Evolutionary conservation across 805 yeast species (phyloP).

Genomic region (Myxozyma mucilagina): DNA sequence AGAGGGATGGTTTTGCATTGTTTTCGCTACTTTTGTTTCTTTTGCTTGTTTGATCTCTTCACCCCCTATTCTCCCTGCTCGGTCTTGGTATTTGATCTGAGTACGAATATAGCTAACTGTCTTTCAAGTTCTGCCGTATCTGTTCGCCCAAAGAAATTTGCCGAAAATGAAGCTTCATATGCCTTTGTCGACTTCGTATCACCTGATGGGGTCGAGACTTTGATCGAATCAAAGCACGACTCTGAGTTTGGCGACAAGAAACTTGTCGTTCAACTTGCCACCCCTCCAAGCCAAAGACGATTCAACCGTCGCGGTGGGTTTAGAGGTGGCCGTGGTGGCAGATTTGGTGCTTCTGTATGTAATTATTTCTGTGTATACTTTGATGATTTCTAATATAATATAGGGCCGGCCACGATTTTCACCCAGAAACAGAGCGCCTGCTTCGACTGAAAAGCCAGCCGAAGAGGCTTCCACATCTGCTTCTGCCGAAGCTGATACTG

Average conservation of each 20-base stretch:
- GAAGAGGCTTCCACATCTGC: not conserved
- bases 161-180: conserved; percentile 49
- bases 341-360: conserved; percentile 5
- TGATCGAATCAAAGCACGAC: conserved; percentile 45
- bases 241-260: conserved; percentile 42
- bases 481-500: not conserved
- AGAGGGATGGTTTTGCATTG: no score
- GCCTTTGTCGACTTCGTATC: conserved; percentile 54
- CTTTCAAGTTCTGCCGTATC: conserved; percentile 16
- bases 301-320: conserved; percentile 3
- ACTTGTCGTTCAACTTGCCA: conserved; percentile 26
- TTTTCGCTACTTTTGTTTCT: no score
- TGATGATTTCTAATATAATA: not conserved
- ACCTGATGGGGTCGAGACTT: conserved; percentile 46
- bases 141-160: conserved; percentile 12
- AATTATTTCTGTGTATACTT: not conserved
- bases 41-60: no score
- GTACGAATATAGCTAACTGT: not conserved
- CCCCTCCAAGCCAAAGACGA: conserved; percentile 22
- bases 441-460: not conserved
- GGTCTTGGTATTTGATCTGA: not conserved
- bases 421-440: not conserved
- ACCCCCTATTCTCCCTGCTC: no score
- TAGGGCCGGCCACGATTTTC: not conserved
- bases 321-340: conserved; percentile 8